Percentiles rank a stretch among this genome's conserved stretches.
phyloP scores from a whole-genome alignment of 495 filamentous ascomycete genomes.

The Podospora australis region DNA sequence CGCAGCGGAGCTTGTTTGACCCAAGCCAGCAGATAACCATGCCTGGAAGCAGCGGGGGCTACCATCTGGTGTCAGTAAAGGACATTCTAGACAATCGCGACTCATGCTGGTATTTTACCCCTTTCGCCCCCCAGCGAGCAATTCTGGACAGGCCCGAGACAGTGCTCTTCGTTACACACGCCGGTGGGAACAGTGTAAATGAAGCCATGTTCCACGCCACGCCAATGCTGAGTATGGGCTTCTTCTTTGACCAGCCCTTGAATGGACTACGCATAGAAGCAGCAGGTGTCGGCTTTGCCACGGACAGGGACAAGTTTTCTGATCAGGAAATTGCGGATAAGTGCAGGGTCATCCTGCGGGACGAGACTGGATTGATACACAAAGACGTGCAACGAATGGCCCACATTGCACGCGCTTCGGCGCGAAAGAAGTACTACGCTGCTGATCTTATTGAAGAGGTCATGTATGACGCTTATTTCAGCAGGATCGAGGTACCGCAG shows the following conservation, averaged over 20 bases:
- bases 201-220: conserved; percentile 33
- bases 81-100: conserved; percentile 21
- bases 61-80: conserved; percentile 9
- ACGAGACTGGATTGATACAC: conserved; percentile 16
- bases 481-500: conserved; percentile 13
- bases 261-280: conserved; percentile 27
- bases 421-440: conserved; percentile 28
- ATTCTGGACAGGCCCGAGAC: conserved; percentile 25
- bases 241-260: conserved; percentile 32
- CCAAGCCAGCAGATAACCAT: not conserved
- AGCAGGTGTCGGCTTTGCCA: conserved; percentile 23
- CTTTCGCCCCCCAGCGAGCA: conserved; percentile 31
- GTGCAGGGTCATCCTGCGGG: conserved; percentile 16
- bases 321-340: conserved; percentile 24
- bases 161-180: conserved; percentile 32
- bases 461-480: conserved; percentile 30
- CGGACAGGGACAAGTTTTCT: conserved; percentile 31
- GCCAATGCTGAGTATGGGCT: conserved; percentile 26
- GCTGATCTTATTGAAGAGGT: conserved; percentile 37
- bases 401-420: conserved; percentile 29
- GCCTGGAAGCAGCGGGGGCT: too few species aligned
- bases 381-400: conserved; percentile 26
- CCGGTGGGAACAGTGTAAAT: conserved; percentile 30
- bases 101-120: conserved; percentile 21
- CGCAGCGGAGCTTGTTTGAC: conserved; percentile 15